Conservation (phyloP, 176 grass and related monocot genomes). For the Ampelocalamus luodianensis region DNA sequence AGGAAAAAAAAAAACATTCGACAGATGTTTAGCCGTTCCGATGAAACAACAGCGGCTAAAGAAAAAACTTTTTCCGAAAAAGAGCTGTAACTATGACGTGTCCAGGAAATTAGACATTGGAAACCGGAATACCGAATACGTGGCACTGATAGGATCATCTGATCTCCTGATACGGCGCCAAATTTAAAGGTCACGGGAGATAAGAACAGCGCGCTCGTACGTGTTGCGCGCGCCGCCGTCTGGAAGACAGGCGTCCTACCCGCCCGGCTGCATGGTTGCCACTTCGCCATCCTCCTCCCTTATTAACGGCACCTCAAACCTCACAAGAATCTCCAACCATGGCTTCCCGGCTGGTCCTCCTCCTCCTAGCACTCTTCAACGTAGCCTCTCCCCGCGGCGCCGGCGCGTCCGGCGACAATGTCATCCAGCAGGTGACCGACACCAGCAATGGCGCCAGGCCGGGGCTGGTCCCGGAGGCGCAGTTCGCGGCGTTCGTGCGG, state of each 20-base stretch:
- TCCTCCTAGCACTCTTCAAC: background rate
- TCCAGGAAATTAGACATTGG: too few species aligned
- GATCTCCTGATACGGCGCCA: background rate
- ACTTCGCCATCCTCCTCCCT: background rate
- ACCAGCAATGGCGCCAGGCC: background rate
- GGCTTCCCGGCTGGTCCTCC: constrained; percentile 2
- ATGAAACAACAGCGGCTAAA: too few species aligned
- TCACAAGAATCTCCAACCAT: background rate
- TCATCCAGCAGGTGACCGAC: constrained; percentile 52
- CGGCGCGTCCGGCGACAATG: background rate
- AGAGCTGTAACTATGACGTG: too few species aligned
- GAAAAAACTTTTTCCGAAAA: too few species aligned
- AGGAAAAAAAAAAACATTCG: too few species aligned
- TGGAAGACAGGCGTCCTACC: constrained; percentile 24
- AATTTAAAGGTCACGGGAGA: background rate
- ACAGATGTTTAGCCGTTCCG: too few species aligned
- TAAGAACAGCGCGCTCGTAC: background rate
- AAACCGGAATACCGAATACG: too few species aligned
- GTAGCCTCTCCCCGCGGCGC: background rate
- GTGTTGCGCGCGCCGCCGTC: constrained; percentile 25
- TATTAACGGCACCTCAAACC: background rate
- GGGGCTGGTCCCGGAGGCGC: constrained; percentile 40
- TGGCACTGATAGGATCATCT: too few species aligned
- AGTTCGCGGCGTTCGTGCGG: constrained; percentile 61
- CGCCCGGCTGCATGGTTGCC: constrained; percentile 33